Evolutionary conservation across 2,329 filamentous ascomycete genomes (phyloP), one percentile per base, ranked within the genome.

Genomic region (Penicillium sp.): DNA sequence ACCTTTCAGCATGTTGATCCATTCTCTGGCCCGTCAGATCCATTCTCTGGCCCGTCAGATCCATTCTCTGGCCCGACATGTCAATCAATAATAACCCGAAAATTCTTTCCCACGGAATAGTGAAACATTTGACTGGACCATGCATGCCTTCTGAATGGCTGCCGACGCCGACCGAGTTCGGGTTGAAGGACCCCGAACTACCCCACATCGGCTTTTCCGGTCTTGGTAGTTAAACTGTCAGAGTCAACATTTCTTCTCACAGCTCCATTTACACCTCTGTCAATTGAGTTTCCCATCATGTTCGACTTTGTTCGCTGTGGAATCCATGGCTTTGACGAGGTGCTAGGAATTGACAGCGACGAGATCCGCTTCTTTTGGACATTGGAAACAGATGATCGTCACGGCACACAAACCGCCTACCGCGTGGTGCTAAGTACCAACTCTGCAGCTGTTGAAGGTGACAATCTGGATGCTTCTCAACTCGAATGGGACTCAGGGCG

Each of bases 291-390:
- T 22, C 10, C 19, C 35, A 39, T 11, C 8, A 39, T 39, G 35
- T 11, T 39, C 8, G n/a, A 4, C 6, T 39, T 41, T 41, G 9
- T 13, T 16, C 64, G 65, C 24, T 64, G 63, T 44, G 65, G 65
- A 1, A 63, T 68, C 53, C 65, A 68, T 45, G 65, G 65, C 1
- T 66, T 66, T 52, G 60, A 65, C 22, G 64, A 68, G 47, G 56
- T 62, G 11, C 55, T 68, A 21, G 65, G 65, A 19, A 59, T 68
- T 26, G 60, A 66, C 27, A 44, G 57, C 22, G 61, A 68, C 22
- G 61, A 64, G 35, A 49, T 68, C 3, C 61, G 65, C 14, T 63
- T 68, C 44, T 65, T 60, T 37, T 68, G 65, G 64, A 54, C 54
- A 5, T 47, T 68, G 8, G 53, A 60, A 19, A 55, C 53, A 33